phyloP scores from a whole-genome alignment of 2,329 filamentous ascomycete genomes.

The Cordyceps cateniannulata region DNA sequence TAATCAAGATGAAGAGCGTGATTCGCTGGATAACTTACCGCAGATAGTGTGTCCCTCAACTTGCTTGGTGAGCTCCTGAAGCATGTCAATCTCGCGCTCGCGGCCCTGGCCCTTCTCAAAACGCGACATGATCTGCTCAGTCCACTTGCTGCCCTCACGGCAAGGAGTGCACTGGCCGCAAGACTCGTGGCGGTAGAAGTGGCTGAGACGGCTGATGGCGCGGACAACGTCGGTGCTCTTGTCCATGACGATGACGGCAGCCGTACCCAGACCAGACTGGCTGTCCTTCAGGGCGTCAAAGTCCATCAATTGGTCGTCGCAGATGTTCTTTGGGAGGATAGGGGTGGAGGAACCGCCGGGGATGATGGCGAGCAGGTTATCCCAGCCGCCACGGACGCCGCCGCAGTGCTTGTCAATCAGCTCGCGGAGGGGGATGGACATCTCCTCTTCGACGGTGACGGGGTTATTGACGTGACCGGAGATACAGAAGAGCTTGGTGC shows the following conservation, averaged over 20 bases:
- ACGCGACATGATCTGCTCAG: conserved; percentile 95
- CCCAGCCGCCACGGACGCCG: conserved; percentile 93
- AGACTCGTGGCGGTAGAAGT: conserved; percentile 98
- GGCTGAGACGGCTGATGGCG: conserved; percentile 83
- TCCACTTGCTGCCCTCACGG: conserved; percentile 98
- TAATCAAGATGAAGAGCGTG: background rate
- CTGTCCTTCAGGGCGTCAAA: conserved; percentile 97
- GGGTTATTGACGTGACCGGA: conserved; percentile 99
- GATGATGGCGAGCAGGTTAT: conserved; percentile 92
- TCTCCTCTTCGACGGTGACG: conserved; percentile 96
- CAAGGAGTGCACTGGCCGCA: conserved; percentile 99
- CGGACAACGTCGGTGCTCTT: conserved; percentile 95
- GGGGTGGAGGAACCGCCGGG: conserved; percentile 95
- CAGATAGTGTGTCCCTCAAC: conserved; percentile 99
- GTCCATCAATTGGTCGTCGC: conserved; percentile 97
- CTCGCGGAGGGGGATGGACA: conserved; percentile 94
- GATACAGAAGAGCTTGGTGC: conserved; percentile 97
- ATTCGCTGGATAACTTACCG: conserved; percentile 48
- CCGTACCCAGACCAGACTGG: conserved; percentile 93
- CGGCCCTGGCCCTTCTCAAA: conserved; percentile 88
- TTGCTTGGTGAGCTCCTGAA: conserved; percentile 98
- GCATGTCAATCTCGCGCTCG: conserved; percentile 95
- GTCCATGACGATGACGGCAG: conserved; percentile 98
- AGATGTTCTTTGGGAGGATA: conserved; percentile 82
- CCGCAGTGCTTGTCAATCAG: conserved; percentile 98